Evolutionary conservation across 2,329 filamentous ascomycete species (phyloP).

Genomic region (Aspergillus ibericus): DNA sequence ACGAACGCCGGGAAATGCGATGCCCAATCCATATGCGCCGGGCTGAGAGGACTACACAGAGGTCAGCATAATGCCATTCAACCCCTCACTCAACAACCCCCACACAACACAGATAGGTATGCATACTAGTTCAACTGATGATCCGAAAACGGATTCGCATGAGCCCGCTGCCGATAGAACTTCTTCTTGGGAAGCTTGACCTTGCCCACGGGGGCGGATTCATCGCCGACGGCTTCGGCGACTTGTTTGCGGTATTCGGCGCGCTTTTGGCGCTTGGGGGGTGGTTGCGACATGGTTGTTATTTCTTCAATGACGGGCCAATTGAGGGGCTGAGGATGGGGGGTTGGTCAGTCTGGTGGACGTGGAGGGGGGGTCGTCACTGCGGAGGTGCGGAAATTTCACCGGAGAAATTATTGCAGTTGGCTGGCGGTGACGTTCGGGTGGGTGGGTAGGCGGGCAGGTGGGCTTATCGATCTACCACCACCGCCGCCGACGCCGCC

Average conservation of each 20-base stretch:
- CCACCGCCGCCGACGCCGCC: too few relatives aligned
- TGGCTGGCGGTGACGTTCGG: not conserved
- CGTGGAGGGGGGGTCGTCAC: not conserved
- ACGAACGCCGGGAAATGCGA: conserved; percentile 75
- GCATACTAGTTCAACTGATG: conserved; percentile 85
- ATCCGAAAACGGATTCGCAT: conserved; percentile 97
- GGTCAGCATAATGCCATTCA: not conserved
- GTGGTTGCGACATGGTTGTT: conserved; percentile 6
- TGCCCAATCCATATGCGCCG: conserved; percentile 89
- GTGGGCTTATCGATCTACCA: not conserved
- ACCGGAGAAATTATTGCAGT: not conserved
- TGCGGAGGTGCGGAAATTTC: conserved; percentile 1
- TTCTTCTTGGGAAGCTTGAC: conserved; percentile 82
- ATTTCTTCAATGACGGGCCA: too few relatives aligned
- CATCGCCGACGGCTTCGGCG: conserved; percentile 22
- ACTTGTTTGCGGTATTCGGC: conserved; percentile 62
- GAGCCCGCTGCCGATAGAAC: conserved; percentile 93
- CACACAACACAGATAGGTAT: too few relatives aligned
- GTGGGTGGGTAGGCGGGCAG: too few relatives aligned
- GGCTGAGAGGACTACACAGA: conserved; percentile 68
- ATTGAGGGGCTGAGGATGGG: not conserved
- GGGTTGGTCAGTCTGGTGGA: not conserved
- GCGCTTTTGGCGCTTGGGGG: conserved; percentile 54
- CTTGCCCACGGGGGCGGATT: conserved; percentile 32
- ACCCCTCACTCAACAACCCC: not conserved